Conservation (phyloP, 805 yeast species). For the Starmerella kuoi region DNA sequence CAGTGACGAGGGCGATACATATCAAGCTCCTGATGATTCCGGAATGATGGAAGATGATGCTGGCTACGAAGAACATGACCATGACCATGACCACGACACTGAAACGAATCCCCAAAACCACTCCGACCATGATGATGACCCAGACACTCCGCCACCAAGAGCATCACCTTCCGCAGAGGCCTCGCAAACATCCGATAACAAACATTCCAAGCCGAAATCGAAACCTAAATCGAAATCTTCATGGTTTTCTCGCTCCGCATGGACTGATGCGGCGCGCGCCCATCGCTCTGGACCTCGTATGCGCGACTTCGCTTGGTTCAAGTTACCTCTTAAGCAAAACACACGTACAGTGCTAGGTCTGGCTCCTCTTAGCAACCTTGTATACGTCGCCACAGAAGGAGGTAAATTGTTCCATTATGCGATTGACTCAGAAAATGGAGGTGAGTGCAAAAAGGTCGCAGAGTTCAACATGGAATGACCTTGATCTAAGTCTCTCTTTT, state of each 20-base stretch:
- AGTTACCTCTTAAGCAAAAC: conserved; percentile 40
- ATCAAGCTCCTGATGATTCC: background rate
- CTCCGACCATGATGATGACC: background rate
- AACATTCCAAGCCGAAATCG: background rate
- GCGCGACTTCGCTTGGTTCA: conserved; percentile 82
- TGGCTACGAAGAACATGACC: background rate
- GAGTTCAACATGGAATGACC: conserved; percentile 34
- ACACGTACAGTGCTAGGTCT: conserved; percentile 31
- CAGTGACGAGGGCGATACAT: background rate
- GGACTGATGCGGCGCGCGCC: conserved; percentile 32
- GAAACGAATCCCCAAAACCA: background rate
- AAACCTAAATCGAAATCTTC: conserved; percentile 4
- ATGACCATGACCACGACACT: background rate
- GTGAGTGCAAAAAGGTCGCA: conserved; percentile 71
- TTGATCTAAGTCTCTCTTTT: too few relatives aligned
- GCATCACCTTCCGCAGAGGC: background rate
- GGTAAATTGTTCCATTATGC: conserved; percentile 75
- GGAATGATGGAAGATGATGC: conserved; percentile 1
- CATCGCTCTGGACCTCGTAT: conserved; percentile 27
- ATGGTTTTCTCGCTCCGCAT: conserved; percentile 12
- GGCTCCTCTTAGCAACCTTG: conserved; percentile 25
- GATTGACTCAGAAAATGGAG: conserved; percentile 78
- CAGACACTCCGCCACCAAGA: background rate
- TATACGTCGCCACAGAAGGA: conserved; percentile 57
- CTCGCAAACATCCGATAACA: too few relatives aligned